Base-by-base conservation (phyloP, 2,329 filamentous ascomycete genomes). In the Neoscytalidium dimidiatum region DNA sequence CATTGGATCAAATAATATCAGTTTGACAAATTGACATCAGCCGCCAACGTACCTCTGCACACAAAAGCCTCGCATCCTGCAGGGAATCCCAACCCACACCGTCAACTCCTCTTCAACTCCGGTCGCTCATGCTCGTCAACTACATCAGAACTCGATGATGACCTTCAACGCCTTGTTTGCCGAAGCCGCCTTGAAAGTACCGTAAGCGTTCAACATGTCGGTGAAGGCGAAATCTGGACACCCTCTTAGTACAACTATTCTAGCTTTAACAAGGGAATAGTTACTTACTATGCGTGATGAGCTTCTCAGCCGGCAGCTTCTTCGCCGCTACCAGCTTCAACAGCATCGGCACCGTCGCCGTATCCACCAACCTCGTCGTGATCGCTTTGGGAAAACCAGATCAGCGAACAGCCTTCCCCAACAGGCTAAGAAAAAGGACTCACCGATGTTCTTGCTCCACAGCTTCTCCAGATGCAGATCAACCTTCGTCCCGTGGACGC, bases 401-500 rank as follows among this genome's bases (percentile, higher is more conserved):
- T 43, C 5, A 28, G 38, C n/a, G n/a, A n/a, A n/a, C n/a, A n/a
- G n/a, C n/a, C n/a, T n/a, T n/a, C n/a, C n/a, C n/a, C n/a, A n/a
- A n/a, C n/a, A n/a, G n/a, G n/a, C n/a, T n/a, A n/a, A n/a, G n/a
- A n/a, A n/a, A n/a, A 41, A 41, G 13, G 13, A 77, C 80, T 74
- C 67, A 83, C 81, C 75, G 52, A 86, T 83, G 68, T 86, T 86
- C 66, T 79, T 79, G 64, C 80, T 75, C 85, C 85, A 88, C 4
- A 87, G 74, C 52, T 77, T 79, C 63, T 87, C 81, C 14, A 88
- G 75, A 43, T 84, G 79, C 44, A 87, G 72, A 63, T 82, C 76
- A 0, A 81, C 85, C 52, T 80, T 81, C n/a, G 75, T 79, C 0
- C 85, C 85, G 68, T 87, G 84, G 6, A 88, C 85, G 8, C 85